phyloP scores from a whole-genome alignment of 805 yeast genomes.

The Cyberlindnera euphorbiae region DNA sequence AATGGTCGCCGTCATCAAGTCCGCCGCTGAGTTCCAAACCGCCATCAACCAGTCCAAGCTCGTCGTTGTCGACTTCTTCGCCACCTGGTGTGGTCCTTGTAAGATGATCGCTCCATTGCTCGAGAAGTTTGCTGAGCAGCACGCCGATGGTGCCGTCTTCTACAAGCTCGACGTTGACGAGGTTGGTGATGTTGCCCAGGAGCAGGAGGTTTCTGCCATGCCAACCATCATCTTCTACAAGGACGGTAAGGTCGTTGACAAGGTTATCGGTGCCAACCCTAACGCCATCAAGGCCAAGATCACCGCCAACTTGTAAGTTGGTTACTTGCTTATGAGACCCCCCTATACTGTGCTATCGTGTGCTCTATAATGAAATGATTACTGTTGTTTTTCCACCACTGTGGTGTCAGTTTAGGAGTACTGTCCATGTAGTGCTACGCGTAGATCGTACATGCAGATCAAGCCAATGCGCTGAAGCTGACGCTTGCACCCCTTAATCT shows the following conservation, averaged over 20 bases:
- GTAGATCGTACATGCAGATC: too few species aligned
- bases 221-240: constrained; percentile 75
- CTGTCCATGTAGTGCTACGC: too few species aligned
- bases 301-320: constrained; percentile 42
- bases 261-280: constrained; percentile 88
- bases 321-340: background rate
- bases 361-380: too few species aligned
- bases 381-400: background rate
- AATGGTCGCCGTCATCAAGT: constrained; percentile 52
- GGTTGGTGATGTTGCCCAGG: constrained; percentile 68
- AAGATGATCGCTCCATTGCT: constrained; percentile 94
- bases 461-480: too few species aligned
- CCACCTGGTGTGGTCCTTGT: constrained; percentile 99
- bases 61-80: constrained; percentile 92
- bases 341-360: too few species aligned
- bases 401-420: too few species aligned
- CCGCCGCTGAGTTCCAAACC: constrained; percentile 59
- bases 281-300: constrained; percentile 70
- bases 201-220: constrained; percentile 55
- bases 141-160: constrained; percentile 60
- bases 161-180: constrained; percentile 91
- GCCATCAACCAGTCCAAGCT: constrained; percentile 61
- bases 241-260: constrained; percentile 72
- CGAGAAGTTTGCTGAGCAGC: constrained; percentile 67
- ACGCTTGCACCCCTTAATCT: too few species aligned